These are phyloP conservation scores for Uronychia setigera DNA, from an alignment of 73 alveolate species.

Conservation along the genomic window DNA sequence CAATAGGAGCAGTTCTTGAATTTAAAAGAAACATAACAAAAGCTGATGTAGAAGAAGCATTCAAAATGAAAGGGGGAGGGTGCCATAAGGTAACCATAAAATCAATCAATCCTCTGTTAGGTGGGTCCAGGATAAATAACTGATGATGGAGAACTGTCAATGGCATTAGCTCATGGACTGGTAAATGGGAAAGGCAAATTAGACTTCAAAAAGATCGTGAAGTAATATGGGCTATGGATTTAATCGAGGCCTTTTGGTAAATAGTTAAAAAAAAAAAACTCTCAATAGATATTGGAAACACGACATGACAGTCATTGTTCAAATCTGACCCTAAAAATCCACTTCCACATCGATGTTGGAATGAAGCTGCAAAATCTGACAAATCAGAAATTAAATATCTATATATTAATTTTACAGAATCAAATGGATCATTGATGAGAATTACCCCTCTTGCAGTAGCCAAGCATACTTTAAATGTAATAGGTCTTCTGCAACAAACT, in stretches of 20 bases:
- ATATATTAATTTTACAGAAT: too few species aligned
- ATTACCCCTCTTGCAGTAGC: conserved; percentile 32
- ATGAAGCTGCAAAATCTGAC: conserved; percentile 28
- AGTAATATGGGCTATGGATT: conserved; percentile 56
- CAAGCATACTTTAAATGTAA: neutral
- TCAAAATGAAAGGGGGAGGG: conserved; percentile 66
- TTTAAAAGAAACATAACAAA: conserved; percentile 25
- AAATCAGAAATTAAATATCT: conserved; percentile 28
- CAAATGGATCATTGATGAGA: conserved; percentile 35
- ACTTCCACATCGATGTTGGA: conserved; percentile 21
- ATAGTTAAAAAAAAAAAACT: too few species aligned
- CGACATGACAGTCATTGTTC: conserved; percentile 40
- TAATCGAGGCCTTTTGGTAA: conserved; percentile 48
- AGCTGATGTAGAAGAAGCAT: conserved; percentile 27
- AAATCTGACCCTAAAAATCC: conserved; percentile 48
- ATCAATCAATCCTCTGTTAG: too few species aligned
- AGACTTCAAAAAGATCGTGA: conserved; percentile 22
- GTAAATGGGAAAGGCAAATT: conserved; percentile 42
- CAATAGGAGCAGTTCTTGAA: conserved; percentile 59
- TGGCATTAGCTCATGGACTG: conserved; percentile 43
- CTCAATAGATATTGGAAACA: conserved; percentile 49
- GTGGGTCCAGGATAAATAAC: conserved; percentile 62
- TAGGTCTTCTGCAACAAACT: conserved; percentile 17
- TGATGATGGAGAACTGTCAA: conserved; percentile 70
- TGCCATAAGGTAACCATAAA: conserved; percentile 47